Evolutionary conservation across 257 asterid species (phyloP), one percentile per base, ranked within the genome.

Genomic region (Cinchona pubescens): DNA sequence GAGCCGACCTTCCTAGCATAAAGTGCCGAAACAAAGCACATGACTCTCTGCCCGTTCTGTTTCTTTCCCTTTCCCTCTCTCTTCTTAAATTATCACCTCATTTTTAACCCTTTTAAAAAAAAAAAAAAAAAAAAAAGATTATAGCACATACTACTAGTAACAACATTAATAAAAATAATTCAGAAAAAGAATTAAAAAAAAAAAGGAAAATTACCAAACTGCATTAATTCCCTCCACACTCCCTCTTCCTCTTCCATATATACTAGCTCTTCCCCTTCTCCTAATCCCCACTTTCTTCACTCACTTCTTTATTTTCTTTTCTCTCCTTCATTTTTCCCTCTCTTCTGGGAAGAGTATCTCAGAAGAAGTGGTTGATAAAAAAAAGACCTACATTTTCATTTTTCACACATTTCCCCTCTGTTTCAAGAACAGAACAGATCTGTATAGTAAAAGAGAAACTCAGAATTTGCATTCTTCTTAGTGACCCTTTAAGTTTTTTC

Each of bases 1-100:
- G 64, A 32, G 77, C 72, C 81, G 76, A 77, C 67, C 63, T 71
- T 77, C 81, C 83, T 45, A 58, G 86, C 85, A n/a, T n/a, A 87
- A 86, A 82, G 85, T 84, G 80, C 86, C 85, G 82, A 90, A 78
- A 88, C 96, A 88, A 84, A 75, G 97, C 97, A 92, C 95, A 88
- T 92, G 97, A n/a, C n/a, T 79, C 81, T 29, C 73, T 82, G 85
- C 90, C 75, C 76, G 76, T 23, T 75, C 76, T 42, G 67, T 71
- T 77, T 58, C 76, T 81, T 37, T 65, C 85, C 74, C 76, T 23
- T 29, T 37, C 49, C n/a, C 66, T 42, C 59, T 66, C 69, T 61
- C 69, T 38, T 65, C 67, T 42, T 63, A 48, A 34, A 69, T 32
- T 32, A 18, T 70, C 55, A 67, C 18, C 15, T 49, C 51, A 46